phyloP scores from a whole-genome alignment of 768 basidiomycete genomes.

The Floccularia luteovirens region DNA sequence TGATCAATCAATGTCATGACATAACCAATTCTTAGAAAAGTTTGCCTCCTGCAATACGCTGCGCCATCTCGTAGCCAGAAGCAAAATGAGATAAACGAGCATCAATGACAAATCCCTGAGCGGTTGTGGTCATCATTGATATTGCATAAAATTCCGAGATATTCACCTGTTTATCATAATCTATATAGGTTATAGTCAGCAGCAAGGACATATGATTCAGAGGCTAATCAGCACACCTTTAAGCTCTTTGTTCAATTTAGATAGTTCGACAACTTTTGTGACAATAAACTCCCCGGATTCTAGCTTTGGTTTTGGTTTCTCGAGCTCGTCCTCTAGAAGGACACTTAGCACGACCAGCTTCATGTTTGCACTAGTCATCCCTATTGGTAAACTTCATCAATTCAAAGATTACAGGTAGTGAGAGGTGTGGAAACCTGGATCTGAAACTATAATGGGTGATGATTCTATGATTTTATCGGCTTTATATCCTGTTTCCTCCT shows the following conservation, averaged over 20 bases:
- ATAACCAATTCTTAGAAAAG: neutral
- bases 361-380: constrained; percentile 95
- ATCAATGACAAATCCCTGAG: constrained; percentile 61
- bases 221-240: constrained; percentile 39
- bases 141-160: neutral
- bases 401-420: neutral
- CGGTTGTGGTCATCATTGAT: constrained; percentile 2
- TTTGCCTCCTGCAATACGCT: constrained; percentile 14
- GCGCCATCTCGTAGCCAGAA: constrained; percentile 55
- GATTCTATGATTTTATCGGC: constrained; percentile 56
- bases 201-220: constrained; percentile 1
- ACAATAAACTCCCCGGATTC: constrained; percentile 86
- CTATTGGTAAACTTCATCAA: constrained; percentile 30
- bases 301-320: constrained; percentile 65
- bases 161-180: constrained; percentile 50
- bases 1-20: too few relatives aligned
- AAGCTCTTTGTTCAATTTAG: constrained; percentile 53
- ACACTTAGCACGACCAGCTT: constrained; percentile 73
- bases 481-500: constrained; percentile 89
- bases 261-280: constrained; percentile 60
- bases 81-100: constrained; percentile 75
- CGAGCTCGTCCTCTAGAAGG: constrained; percentile 54
- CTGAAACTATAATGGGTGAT: constrained; percentile 54
- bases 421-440: constrained; percentile 49
- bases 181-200: constrained; percentile 23